Evolutionary conservation across 2,329 filamentous ascomycete genomes (phyloP), one percentile per base, ranked within the genome.

Genomic region (Dactylellina haptotyla): DNA sequence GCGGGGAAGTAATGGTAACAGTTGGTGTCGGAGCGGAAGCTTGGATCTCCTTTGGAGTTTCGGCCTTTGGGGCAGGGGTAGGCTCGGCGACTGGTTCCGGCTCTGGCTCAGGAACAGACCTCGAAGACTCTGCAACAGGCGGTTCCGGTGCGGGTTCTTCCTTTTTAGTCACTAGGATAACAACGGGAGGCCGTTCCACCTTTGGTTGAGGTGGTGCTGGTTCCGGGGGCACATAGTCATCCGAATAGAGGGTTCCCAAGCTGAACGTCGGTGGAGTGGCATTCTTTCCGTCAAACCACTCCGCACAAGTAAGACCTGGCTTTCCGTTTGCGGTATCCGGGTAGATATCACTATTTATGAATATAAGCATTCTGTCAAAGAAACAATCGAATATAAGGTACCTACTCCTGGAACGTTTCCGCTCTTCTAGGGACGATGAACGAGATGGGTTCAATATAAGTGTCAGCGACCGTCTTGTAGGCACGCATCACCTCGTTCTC

Each of bases 401-500:
- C 37, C 23, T 73, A 77, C 76, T 76, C 76, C 62, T 77, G 76
- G 57, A 77, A 77, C 12, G 76, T 76, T 54, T 77, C 76, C 4
- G 76, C 76, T 75, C 95, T 88, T 75, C 95, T 89, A 53, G 95
- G 95, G 1, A 98, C 95, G 62, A 96, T 96, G 83, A 99, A 99
- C 1, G 95, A 97, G 79, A 99, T 91, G 41, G 95, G 95, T 83
- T 99, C 95, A 78, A 99, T 92, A 83, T 96, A 97, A 50, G 84
- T 82, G 80, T 99, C 95, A 82, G 93, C 96, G 81, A 98, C 91
- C 0, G 95, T 98, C 87, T 99, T 99, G 87, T 91, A 99, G 45
- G 90, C 93, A 77, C 93, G 89, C 85, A 96, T 93, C 59, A 97
- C 87, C 81, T 99, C 95, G 80, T 98, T 98, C 77, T 98, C 95